Conservation (phyloP, 352 stramenopile species). For the Phytophthora pseudosyringae region DNA sequence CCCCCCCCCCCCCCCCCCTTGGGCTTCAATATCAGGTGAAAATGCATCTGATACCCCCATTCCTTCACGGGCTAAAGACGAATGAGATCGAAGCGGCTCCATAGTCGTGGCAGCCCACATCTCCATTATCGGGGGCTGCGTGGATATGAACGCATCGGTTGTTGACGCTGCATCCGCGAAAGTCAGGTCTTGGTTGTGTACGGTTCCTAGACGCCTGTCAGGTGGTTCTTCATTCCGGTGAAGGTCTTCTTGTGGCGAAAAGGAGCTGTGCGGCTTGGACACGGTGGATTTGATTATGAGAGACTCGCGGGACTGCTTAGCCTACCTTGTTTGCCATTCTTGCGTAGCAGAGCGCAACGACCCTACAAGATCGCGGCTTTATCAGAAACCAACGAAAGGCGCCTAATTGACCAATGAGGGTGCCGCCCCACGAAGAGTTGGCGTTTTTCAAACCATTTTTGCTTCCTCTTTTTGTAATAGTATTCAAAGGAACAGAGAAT, state of each 20-base stretch:
- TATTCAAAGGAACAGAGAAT: background rate
- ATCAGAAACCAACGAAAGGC: background rate
- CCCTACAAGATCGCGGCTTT: background rate
- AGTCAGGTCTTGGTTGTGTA: background rate
- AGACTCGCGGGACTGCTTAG: background rate
- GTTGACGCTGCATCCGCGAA: background rate
- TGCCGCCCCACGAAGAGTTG: background rate
- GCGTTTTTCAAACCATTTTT: background rate
- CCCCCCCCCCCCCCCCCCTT: no score
- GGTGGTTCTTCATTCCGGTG: background rate
- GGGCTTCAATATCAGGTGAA: no score
- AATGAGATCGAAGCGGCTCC: background rate
- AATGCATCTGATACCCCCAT: no score
- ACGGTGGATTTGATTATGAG: background rate
- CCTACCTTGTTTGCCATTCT: background rate
- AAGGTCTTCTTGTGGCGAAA: background rate
- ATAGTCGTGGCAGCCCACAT: background rate
- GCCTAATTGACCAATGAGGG: background rate
- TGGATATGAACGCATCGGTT: background rate
- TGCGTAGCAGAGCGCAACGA: background rate
- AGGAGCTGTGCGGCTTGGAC: background rate
- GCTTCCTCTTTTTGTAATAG: conserved; percentile 4
- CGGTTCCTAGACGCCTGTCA: background rate
- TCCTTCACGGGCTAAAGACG: no score
- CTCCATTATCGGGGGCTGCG: background rate